Evolutionary conservation across 495 filamentous ascomycete species (phyloP).

Genomic region (Xanthoparmelia taractica): DNA sequence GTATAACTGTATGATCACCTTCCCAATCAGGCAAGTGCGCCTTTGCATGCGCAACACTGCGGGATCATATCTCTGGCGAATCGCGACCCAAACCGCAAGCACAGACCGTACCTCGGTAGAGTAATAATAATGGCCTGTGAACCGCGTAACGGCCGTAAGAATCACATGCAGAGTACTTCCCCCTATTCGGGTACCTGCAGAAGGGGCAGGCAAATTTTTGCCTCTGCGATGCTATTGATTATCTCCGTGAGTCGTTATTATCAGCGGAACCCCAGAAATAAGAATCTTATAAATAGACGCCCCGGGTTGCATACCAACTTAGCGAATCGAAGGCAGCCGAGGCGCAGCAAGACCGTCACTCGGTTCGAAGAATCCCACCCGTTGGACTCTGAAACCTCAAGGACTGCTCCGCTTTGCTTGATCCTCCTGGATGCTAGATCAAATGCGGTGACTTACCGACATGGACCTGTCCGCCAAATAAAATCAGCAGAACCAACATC

Average conservation of each 20-base stretch:
- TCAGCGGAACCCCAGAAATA: not conserved
- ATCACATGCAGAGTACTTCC: not conserved
- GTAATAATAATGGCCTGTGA: not conserved
- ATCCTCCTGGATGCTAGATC: not conserved
- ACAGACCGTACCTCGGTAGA: not conserved
- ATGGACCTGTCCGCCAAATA: not conserved
- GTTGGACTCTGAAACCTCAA: not conserved
- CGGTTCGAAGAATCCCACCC: not conserved
- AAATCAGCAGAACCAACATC: not conserved
- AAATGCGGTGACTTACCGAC: not conserved
- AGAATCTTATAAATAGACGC: no score
- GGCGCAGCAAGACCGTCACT: not conserved
- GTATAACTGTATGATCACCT: not conserved
- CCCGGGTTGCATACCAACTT: not conserved
- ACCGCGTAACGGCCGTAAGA: not conserved
- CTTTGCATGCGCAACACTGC: not conserved
- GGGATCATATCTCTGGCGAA: not conserved
- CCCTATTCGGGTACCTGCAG: conserved; percentile 2
- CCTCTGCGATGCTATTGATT: not conserved
- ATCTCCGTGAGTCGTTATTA: not conserved
- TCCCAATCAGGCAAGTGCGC: not conserved
- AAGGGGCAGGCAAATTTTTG: not conserved
- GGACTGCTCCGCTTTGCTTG: not conserved
- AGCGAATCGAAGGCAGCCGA: not conserved
- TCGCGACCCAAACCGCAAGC: not conserved